Base-by-base conservation (phyloP, 345 rosid species). In the Aquilaria yunnanensis region DNA sequence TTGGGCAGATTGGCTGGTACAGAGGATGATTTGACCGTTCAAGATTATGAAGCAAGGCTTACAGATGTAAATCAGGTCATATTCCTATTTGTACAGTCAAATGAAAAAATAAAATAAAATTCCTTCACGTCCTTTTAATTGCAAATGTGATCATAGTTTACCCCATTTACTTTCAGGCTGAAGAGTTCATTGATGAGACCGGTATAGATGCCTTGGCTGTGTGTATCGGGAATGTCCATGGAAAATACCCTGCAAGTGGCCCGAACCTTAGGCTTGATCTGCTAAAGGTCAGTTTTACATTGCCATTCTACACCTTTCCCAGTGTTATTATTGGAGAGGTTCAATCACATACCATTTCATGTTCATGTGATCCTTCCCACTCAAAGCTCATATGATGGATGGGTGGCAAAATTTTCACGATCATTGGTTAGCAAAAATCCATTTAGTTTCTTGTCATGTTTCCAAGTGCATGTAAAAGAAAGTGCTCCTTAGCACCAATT, bases 181-280 rank as follows among this genome's bases (percentile, higher is more conserved):
- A 84, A 81, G 83, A 83, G 64, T 93, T 93, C 77, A 84, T 90
- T 65, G 78, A 77, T 49, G 80, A 80, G 74, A 88, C 96, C 60
- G 88, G 90, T 54, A 85, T 93, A 76, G 94, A 90, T 77, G 92
- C 96, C 69, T 62, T 93, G 79, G 98, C 98, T 9, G 94, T 90
- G 61, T 93, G 98, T 64, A 90, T 93, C n/a, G 98, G 98, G 41
- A 93, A 93, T 76, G 90, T 93, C 54, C 97, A 93, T 69, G 97
- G 98, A 65, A 93, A 93, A 73, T 93, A 93, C 74, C 94, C 96
- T 10, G 71, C 85, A 62, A 81, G 82, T 57, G 98, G 98, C 56
- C 97, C 98, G 56, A 80, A 78, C 68, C 92, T 93, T 68, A 87
- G 82, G 72, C 85, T 90, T 51, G 94, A 90, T 78, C 76, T 93